Base-by-base conservation (phyloP, 495 filamentous ascomycete species). In the Penicillium canariense region DNA sequence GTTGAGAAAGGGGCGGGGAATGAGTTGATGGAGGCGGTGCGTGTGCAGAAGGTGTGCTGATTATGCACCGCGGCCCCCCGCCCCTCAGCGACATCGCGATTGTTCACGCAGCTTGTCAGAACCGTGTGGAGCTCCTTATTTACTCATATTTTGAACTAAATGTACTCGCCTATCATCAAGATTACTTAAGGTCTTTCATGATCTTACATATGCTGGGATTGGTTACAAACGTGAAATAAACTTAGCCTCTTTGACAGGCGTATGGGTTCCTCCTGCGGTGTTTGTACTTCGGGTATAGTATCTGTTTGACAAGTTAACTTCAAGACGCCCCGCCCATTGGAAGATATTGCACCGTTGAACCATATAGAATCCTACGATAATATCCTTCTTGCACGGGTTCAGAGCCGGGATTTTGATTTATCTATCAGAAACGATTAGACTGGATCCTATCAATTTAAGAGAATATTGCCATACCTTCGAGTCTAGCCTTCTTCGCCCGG, bases 401-500 rank as follows among this genome's bases (percentile, higher is more conserved):
- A 46, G 30, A 46, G 43, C 14, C 43, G 43, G n/a, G 43, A 46
- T 20, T 46, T 46, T 23, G 43, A 46, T 31, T 46, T 46, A 1
- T 23, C 43, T 46, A 20, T 7, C 11, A 25, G 20, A 3, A 46
- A 46, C 7, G 2, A 17, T 28, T 20, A 46, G 43, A 6, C 26
- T 4, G 17, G 27, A 9, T 26, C 11, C 25, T 26, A 46, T 6
- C 25, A 46, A 28, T n/a, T n/a, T n/a, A 5, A 17, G 6, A 46
- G 26, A n/a, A 20, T 10, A 46, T 31, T 8, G 10, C 18, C 46
- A 38, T 55, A 59, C 56, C 56, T 48, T 59, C 46, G 22, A 63
- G 34, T 34, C 60, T 36, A 15, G 40, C 50, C 18, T 36, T 56
- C 50, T 57, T 63, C 30, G 20, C 40, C n/a, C 22, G n/a, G 35